These are phyloP conservation scores for Yarrowia sp. DNA, from an alignment of 805 yeast genomes.

Conservation along the genomic window DNA sequence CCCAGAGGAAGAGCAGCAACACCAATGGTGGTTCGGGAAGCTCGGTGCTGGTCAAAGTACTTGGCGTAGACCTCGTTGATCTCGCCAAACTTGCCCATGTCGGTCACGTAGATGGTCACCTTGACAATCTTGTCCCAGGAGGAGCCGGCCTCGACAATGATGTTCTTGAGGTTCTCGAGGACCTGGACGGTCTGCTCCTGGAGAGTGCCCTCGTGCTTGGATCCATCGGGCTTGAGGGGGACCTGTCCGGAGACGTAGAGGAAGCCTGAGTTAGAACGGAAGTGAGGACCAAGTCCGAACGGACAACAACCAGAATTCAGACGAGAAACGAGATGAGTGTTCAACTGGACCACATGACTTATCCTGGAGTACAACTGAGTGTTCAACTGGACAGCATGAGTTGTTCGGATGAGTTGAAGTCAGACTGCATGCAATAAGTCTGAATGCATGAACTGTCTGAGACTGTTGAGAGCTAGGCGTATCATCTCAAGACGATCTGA, in stretches of 20 bases:
- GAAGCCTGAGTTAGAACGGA: conserved; percentile 49
- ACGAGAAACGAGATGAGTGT: too few relatives aligned
- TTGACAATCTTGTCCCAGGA: conserved; percentile 80
- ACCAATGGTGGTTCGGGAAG: conserved; percentile 98
- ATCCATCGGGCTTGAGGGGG: conserved; percentile 75
- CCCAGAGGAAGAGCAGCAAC: conserved; percentile 88
- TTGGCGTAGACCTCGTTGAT: conserved; percentile 80
- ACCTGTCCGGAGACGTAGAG: conserved; percentile 94
- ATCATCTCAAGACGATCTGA: too few relatives aligned
- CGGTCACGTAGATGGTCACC: conserved; percentile 85
- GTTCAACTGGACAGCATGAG: too few relatives aligned
- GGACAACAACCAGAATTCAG: too few relatives aligned
- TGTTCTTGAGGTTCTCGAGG: conserved; percentile 47
- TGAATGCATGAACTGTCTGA: too few relatives aligned
- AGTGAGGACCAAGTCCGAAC: background rate
- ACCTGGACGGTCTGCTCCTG: conserved; percentile 51
- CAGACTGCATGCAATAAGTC: too few relatives aligned
- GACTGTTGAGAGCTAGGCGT: too few relatives aligned
- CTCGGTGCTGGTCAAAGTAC: conserved; percentile 45
- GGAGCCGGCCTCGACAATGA: conserved; percentile 83
- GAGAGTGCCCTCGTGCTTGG: conserved; percentile 73
- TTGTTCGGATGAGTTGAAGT: too few relatives aligned
- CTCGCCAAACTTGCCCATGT: conserved; percentile 79
- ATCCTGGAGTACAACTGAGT: too few relatives aligned
- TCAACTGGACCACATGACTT: too few relatives aligned